Evolutionary conservation across 2,329 filamentous ascomycete species (phyloP).

Genomic region (Calonectria naviculata): DNA sequence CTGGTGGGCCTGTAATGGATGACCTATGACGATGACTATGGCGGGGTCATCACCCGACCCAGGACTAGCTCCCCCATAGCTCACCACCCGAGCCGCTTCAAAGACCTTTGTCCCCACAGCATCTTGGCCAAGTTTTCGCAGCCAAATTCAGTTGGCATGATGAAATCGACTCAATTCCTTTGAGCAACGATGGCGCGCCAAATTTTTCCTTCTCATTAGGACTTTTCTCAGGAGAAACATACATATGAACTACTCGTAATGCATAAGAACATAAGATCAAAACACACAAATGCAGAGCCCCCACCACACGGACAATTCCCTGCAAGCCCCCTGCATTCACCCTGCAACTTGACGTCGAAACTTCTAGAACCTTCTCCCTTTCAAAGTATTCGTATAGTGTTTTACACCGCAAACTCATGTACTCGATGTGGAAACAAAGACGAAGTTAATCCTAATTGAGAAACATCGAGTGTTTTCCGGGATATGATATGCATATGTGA

Average conservation of each 20-base stretch:
- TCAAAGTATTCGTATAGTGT: not conserved
- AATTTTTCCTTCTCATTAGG: not conserved
- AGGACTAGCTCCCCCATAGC: not conserved
- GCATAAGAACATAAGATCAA: not conserved
- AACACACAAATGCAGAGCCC: not conserved
- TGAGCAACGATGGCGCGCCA: not conserved
- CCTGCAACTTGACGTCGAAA: conserved; percentile 30
- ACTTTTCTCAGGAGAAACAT: not conserved
- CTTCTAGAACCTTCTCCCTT: conserved; percentile 42
- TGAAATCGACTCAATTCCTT: not conserved
- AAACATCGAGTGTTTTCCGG: not conserved
- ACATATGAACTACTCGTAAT: not conserved
- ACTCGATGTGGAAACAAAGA: not conserved
- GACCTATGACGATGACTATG: conserved; percentile 38
- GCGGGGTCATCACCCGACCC: conserved; percentile 23
- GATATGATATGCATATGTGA: too few relatives aligned
- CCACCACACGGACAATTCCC: not conserved
- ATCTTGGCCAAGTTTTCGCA: not conserved
- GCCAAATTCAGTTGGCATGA: not conserved
- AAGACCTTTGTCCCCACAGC: not conserved
- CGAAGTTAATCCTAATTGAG: not conserved
- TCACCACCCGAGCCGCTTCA: not conserved
- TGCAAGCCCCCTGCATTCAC: conserved; percentile 26
- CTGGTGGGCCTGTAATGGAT: conserved; percentile 21
- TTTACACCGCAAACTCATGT: not conserved